These are phyloP conservation scores for Penicillium thymicola DNA, from an alignment of 2,329 filamentous ascomycete species.

Conservation along the genomic window DNA sequence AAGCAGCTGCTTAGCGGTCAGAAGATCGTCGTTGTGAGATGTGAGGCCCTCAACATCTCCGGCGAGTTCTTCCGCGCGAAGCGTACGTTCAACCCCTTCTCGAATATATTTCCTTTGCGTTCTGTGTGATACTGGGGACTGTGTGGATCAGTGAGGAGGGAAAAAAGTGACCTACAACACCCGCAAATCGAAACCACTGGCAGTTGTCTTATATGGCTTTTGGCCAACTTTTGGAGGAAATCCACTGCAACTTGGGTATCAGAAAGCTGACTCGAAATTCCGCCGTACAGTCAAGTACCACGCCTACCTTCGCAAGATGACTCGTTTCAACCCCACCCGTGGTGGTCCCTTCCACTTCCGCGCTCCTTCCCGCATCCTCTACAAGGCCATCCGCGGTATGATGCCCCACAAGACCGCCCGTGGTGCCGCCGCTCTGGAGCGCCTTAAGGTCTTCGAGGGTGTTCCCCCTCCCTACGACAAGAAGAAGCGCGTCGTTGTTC, in stretches of 20 bases:
- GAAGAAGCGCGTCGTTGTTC: slow-evolving; percentile 99
- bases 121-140: slow-evolving; percentile 6
- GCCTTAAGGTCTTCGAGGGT: slow-evolving; percentile 99
- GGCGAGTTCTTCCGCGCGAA: slow-evolving; percentile 99
- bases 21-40: slow-evolving; percentile 99
- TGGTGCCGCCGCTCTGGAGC: slow-evolving; percentile 92
- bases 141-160: slow-evolving; percentile 8
- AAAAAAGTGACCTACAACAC: slow-evolving; percentile 1
- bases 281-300: slow-evolving; percentile 91
- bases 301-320: slow-evolving; percentile 99
- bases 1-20: slow-evolving; percentile 99
- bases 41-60: slow-evolving; percentile 99
- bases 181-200: slow-evolving; percentile 1
- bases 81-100: slow-evolving; percentile 69
- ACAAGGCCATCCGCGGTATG: slow-evolving; percentile 99
- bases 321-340: slow-evolving; percentile 98
- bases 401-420: slow-evolving; percentile 99
- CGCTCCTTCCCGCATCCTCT: slow-evolving; percentile 98
- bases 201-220: not conserved
- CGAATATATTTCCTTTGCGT: slow-evolving; percentile 15
- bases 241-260: not conserved
- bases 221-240: not conserved
- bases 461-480: slow-evolving; percentile 98
- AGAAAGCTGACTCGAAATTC: slow-evolving; percentile 47
- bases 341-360: slow-evolving; percentile 99